Evolutionary conservation across 2,329 filamentous ascomycete genomes (phyloP), one percentile per base, ranked within the genome.

Genomic region (Penicillium sp.): DNA sequence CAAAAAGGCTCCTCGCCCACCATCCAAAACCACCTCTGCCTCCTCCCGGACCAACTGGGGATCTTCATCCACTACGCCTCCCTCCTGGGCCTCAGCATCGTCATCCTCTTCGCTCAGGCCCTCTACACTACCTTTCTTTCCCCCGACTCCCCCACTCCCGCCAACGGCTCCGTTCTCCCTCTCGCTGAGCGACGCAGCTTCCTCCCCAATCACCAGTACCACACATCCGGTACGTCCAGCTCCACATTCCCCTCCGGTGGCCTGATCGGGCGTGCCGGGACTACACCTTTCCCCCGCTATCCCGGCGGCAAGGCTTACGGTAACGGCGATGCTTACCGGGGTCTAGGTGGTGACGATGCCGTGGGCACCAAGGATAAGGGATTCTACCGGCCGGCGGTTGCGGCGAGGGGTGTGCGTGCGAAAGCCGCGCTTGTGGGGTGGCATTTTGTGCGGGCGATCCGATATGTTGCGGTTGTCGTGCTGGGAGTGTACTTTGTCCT

Each of bases 1-100:
- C 60, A 66, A 15, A 42, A 64, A 5, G 61, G 64, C 2, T 62
- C 69, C 0, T 66, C 64, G 1, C 63, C 72, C 1, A 97, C 94
- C 0, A 77, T 96, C 3, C 91, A 98, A 76, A 95, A 91, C 0
- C 91, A 96, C 64, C 84, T 98, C 2, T 99, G 95, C 72, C 84
- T 99, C 1, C 82, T 98, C 8, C 95, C 95, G 0, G 92, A 94
- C 74, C 92, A 97, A 75, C 81, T 97, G 11, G 84, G 85, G 52
- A 93, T 92, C 6, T 96, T 94, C 75, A 86, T 95, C 62, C 84
- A 86, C 58, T 99, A 99, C 72, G 86, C 82, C 37, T 79, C 84
- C 31, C 81, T 95, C 15, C 79, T 89, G 0, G 81, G 72, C 8
- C 58, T 86, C 41, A 87, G 84, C 1, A 56, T 87, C 0, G 15